phyloP scores from a whole-genome alignment of 202 grass and related monocot species.

The Zoysia matrella region DNA sequence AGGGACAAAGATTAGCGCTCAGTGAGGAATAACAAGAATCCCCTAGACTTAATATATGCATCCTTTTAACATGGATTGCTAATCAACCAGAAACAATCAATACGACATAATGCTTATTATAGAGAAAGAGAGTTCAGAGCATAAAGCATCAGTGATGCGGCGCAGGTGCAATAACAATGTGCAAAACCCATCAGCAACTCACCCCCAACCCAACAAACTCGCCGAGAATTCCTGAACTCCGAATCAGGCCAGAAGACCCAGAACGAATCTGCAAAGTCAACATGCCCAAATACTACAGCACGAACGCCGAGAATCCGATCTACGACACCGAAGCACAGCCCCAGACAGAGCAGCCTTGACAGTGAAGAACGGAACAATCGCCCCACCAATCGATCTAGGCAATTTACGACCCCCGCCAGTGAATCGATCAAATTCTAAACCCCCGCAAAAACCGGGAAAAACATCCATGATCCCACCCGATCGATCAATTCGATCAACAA shows the following conservation, averaged over 20 bases:
- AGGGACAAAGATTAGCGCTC: background rate
- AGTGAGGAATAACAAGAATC: background rate
- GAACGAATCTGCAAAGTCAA: background rate
- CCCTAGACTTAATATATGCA: background rate
- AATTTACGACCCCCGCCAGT: background rate
- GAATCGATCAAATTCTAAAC: background rate
- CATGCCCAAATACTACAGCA: background rate
- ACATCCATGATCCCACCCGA: background rate
- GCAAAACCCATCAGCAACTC: background rate
- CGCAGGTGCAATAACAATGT: background rate
- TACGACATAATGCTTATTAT: background rate
- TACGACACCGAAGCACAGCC: background rate
- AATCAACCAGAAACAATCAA: background rate
- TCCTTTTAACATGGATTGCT: background rate
- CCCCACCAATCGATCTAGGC: slow-evolving; percentile 2
- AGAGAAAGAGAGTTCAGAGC: background rate
- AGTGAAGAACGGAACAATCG: background rate
- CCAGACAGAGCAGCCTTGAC: background rate
- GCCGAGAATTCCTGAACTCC: too few relatives aligned
- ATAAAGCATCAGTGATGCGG: background rate
- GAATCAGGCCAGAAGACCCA: too few relatives aligned
- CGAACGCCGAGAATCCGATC: background rate
- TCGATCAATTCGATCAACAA: background rate
- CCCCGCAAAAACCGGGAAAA: background rate
- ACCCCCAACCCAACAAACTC: background rate